phyloP scores from a whole-genome alignment of 352 stramenopile genomes.

The Pythium brassicae region DNA sequence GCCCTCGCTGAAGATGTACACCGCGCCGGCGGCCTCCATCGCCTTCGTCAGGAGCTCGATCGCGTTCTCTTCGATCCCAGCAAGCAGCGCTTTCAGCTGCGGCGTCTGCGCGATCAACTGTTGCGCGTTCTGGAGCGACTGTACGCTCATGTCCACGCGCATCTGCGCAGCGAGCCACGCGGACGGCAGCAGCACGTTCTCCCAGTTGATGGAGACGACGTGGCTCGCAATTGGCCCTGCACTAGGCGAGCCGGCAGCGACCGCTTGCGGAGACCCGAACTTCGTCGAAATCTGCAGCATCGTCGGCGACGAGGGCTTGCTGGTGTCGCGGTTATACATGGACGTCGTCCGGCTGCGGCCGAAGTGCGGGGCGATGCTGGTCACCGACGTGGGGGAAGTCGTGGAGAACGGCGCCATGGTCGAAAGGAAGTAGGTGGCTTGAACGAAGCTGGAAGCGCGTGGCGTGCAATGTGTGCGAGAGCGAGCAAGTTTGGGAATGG shows the following conservation, averaged over 20 bases:
- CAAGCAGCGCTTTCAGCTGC: slow-evolving; percentile 12
- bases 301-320: neutral
- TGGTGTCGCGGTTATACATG: neutral
- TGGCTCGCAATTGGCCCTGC: slow-evolving; percentile 7
- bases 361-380: neutral
- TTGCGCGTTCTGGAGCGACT: slow-evolving; percentile 22
- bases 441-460: no score
- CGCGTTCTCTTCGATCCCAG: slow-evolving; percentile 27
- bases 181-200: slow-evolving; percentile 44
- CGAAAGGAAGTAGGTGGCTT: no score
- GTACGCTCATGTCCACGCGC: slow-evolving; percentile 17
- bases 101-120: slow-evolving; percentile 12
- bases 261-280: neutral
- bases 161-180: slow-evolving; percentile 32
- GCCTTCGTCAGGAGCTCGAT: slow-evolving; percentile 30
- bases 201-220: slow-evolving; percentile 42
- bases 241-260: neutral
- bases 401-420: slow-evolving; percentile 7
- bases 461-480: no score
- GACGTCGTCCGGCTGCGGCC: slow-evolving; percentile 3
- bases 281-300: slow-evolving; percentile 7
- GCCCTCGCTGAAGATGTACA: slow-evolving; percentile 44
- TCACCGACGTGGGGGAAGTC: slow-evolving; percentile 5
- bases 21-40: slow-evolving; percentile 20
- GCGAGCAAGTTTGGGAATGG: no score